phyloP scores from a whole-genome alignment of 129 eudicot genomes.

The Deinandra increscens region DNA sequence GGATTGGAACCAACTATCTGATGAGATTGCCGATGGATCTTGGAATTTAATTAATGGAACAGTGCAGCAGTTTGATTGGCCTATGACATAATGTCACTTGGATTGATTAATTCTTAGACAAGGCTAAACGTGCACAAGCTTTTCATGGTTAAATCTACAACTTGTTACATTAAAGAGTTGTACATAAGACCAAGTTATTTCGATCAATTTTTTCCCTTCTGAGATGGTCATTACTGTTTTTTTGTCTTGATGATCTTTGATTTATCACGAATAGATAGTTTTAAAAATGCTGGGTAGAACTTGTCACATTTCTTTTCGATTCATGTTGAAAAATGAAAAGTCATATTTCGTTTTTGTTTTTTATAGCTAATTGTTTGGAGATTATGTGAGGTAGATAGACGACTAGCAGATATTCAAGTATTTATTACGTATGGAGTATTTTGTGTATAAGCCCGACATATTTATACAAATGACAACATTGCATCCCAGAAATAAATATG shows the following conservation, averaged over 20 bases:
- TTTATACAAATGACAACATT: conserved; percentile 31
- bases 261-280: conserved; percentile 21
- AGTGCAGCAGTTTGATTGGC: conserved; percentile 54
- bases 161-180: conserved; percentile 30
- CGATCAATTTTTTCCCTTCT: conserved; percentile 14
- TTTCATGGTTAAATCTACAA: conserved; percentile 17
- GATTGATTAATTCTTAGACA: conserved; percentile 19
- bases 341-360: background rate
- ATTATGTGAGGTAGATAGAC: conserved; percentile 20
- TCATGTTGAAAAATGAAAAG: conserved; percentile 12
- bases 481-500: conserved; percentile 15
- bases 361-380: conserved; percentile 9
- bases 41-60: conserved; percentile 53
- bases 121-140: conserved; percentile 28
- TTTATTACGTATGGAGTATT: conserved; percentile 21
- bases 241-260: conserved; percentile 21
- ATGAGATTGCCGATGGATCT: conserved; percentile 78
- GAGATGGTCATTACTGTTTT: conserved; percentile 27
- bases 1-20: conserved; percentile 77
- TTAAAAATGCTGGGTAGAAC: conserved; percentile 9
- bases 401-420: conserved; percentile 14
- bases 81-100: conserved; percentile 34
- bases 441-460: conserved; percentile 20
- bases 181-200: conserved; percentile 30
- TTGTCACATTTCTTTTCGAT: background rate